Evolutionary conservation across 2,329 filamentous ascomycete genomes (phyloP), one percentile per base, ranked within the genome.

Genomic region (Ceratocystis papillata): DNA sequence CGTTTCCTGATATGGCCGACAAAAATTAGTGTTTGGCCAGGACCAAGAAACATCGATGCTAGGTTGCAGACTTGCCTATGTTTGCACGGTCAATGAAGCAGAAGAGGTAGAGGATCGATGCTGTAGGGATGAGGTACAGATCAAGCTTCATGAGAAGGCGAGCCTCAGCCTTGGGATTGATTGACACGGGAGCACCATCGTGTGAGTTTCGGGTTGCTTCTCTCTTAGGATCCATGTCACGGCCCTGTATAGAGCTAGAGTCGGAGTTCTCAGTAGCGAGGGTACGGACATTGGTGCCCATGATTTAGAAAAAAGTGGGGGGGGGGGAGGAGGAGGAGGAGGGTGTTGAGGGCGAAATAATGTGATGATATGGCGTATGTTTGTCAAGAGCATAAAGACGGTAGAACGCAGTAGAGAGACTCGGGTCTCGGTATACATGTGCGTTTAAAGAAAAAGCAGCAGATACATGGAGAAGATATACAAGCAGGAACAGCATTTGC

Each of bases 11-110:
- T 12, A 41, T 5, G 17, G 15, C 7, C 17, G 46, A 4, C 6
- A 12, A 33, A 10, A 62, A 12, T 62, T 41, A 65, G 41, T 25
- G 50, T 10, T 53, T 33, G 22, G 15, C 41, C n/a, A 22, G 62
- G n/a, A 8, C 3, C 7, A 15, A 3, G 15, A 15, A 41, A 8
- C 17, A n/a, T n/a, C 5, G 15, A 22, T 8, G 7, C 20, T 2
- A 20, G 37, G n/a, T 8, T 22, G 53, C 22, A 5, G 1, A 69
- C 76, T 71, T 71, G 85, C 86, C 87, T 46, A 90, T 86, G 68
- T 89, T 89, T 28, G 86, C 84, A n/a, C 87, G 80, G 70, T 89
- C 87, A 69, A 89, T 88, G 74, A 88, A 89, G 75, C 86, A 88
- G 71, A 89, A 88, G 0, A 89, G 78, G 70, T 89, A 89, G 2